Percentiles rank a stretch among this genome's conserved stretches.
These are phyloP conservation scores for Pythium coloratum DNA, from an alignment of 352 stramenopile species.

Conservation along the genomic window DNA sequence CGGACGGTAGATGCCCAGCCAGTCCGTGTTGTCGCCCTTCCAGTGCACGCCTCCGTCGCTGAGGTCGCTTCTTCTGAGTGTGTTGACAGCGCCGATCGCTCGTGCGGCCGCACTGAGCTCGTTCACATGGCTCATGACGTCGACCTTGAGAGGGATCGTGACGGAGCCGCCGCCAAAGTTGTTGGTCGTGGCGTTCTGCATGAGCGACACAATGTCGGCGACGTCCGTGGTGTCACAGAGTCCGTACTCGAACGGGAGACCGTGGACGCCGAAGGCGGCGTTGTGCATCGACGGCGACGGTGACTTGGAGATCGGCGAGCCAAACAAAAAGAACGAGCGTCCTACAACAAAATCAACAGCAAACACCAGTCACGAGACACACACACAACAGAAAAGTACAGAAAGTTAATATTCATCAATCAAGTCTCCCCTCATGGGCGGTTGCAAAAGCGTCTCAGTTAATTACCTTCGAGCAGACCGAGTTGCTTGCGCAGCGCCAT, in stretches of 20 bases:
- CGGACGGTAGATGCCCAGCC: slow-evolving; percentile 95
- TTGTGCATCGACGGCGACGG: slow-evolving; percentile 98
- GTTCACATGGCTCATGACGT: slow-evolving; percentile 94
- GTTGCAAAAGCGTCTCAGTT: slow-evolving; percentile 16
- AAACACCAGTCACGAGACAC: not conserved
- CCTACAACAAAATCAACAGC: slow-evolving; percentile 30
- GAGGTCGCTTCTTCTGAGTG: slow-evolving; percentile 83
- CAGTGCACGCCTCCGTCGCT: slow-evolving; percentile 39
- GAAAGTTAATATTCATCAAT: slow-evolving; percentile 11
- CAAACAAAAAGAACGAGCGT: slow-evolving; percentile 94
- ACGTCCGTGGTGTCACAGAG: slow-evolving; percentile 72
- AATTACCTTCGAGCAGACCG: slow-evolving; percentile 81
- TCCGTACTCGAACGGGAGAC: slow-evolving; percentile 91
- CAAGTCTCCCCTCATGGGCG: not conserved
- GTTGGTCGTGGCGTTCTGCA: slow-evolving; percentile 32
- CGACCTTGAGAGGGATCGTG: slow-evolving; percentile 98
- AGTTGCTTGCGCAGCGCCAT: slow-evolving; percentile 85
- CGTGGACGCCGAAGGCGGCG: slow-evolving; percentile 86
- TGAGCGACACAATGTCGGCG: slow-evolving; percentile 42
- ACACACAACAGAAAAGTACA: slow-evolving; percentile 1
- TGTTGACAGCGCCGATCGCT: slow-evolving; percentile 99
- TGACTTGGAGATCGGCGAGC: slow-evolving; percentile 94
- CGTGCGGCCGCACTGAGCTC: slow-evolving; percentile 91
- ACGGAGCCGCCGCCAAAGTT: slow-evolving; percentile 95
- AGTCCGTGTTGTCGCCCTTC: slow-evolving; percentile 98